These are phyloP conservation scores for Carex myosuroides DNA, from an alignment of 176 grass and related monocot species.

Conservation along the genomic window DNA sequence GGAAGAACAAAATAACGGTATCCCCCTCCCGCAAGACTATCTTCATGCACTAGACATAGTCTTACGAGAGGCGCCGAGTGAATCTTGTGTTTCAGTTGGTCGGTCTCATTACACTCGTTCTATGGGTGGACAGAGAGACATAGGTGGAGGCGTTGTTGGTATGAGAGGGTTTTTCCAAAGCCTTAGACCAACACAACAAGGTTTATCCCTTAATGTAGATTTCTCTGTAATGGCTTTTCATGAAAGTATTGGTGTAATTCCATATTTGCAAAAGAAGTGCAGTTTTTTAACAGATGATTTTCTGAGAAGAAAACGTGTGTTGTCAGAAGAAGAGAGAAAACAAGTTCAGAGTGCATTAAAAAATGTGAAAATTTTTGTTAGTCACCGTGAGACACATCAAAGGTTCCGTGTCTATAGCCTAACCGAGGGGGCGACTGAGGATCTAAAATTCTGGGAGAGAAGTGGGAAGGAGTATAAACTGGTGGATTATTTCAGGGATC, in stretches of 20 bases:
- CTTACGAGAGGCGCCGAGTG: slow-evolving; percentile 60
- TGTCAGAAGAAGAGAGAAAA: slow-evolving; percentile 57
- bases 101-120: slow-evolving; percentile 64
- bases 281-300: slow-evolving; percentile 69
- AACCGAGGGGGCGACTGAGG: slow-evolving; percentile 66
- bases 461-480: slow-evolving; percentile 66
- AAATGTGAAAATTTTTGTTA: slow-evolving; percentile 77
- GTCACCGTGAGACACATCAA: slow-evolving; percentile 81
- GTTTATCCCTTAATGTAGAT: slow-evolving; percentile 89
- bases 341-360: slow-evolving; percentile 80
- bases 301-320: slow-evolving; percentile 43
- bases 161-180: slow-evolving; percentile 91
- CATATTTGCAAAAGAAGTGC: slow-evolving; percentile 81
- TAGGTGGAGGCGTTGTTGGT: slow-evolving; percentile 76
- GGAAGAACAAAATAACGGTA: slow-evolving; percentile 41
- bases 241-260: slow-evolving; percentile 69
- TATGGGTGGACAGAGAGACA: slow-evolving; percentile 59
- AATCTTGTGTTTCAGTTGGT: slow-evolving; percentile 58
- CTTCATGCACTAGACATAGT: slow-evolving; percentile 74
- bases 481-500: slow-evolving; percentile 85
- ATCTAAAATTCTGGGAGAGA: slow-evolving; percentile 82
- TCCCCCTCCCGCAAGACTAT: slow-evolving; percentile 72
- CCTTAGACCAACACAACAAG: slow-evolving; percentile 75
- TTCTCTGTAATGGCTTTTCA: slow-evolving; percentile 82
- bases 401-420: slow-evolving; percentile 72